Conservation (phyloP, 129 eudicot genomes). For the Logfia minima region DNA sequence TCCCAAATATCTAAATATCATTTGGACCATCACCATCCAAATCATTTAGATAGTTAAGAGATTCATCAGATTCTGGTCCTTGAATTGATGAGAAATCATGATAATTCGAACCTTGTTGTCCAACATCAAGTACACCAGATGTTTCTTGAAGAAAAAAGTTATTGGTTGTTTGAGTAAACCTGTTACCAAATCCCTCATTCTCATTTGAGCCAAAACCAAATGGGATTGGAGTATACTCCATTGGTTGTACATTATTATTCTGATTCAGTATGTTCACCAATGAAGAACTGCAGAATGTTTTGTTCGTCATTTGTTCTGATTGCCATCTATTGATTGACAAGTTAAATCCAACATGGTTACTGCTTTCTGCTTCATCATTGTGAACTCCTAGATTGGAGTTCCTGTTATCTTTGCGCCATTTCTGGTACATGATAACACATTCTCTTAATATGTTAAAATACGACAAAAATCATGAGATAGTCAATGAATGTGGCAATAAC, state of each 20-base stretch:
- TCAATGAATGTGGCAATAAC: no score
- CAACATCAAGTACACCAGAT: slow-evolving; percentile 13
- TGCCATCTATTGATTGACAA: slow-evolving; percentile 27
- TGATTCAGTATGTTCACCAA: neutral
- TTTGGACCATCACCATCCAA: slow-evolving; percentile 26
- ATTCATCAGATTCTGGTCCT: slow-evolving; percentile 18
- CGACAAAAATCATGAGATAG: neutral
- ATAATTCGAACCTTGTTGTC: slow-evolving; percentile 4
- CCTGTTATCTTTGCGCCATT: slow-evolving; percentile 31
- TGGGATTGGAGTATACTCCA: slow-evolving; percentile 8
- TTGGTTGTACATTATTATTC: slow-evolving; percentile 5
- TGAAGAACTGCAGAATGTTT: neutral
- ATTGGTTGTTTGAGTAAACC: slow-evolving; percentile 1
- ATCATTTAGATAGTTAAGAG: slow-evolving; percentile 28
- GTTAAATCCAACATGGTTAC: slow-evolving; percentile 5
- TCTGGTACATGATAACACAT: slow-evolving; percentile 14
- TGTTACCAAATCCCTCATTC: slow-evolving; percentile 8
- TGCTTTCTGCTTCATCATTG: slow-evolving; percentile 12
- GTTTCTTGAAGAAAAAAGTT: slow-evolving; percentile 9
- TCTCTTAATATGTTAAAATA: neutral
- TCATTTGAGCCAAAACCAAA: slow-evolving; percentile 7
- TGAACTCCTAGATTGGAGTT: neutral
- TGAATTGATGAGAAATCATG: neutral
- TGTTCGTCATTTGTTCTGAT: slow-evolving; percentile 19
- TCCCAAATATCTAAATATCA: neutral